phyloP scores from a whole-genome alignment of 495 filamentous ascomycete species.

The Tuber melanosporum region DNA sequence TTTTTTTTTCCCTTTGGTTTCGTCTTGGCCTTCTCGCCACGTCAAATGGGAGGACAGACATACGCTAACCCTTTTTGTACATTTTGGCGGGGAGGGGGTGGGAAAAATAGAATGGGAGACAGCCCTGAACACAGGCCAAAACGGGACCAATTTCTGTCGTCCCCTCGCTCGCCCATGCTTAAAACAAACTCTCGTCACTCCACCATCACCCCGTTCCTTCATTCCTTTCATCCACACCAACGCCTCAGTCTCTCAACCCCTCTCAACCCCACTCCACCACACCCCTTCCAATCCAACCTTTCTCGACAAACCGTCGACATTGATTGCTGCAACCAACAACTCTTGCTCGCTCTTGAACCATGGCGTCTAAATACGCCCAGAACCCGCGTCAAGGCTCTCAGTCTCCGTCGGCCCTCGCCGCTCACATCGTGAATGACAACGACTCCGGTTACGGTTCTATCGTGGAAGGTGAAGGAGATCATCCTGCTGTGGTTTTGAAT shows the following conservation, averaged over 20 bases:
- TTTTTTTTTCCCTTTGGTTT: not conserved
- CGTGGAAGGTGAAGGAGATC: constrained; percentile 49
- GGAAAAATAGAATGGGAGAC: not conserved
- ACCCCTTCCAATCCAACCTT: not conserved
- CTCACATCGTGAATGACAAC: constrained; percentile 65
- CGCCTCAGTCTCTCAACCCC: not conserved
- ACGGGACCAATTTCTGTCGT: not conserved
- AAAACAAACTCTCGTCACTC: constrained; percentile 4
- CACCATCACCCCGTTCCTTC: not conserved
- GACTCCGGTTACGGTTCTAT: constrained; percentile 90
- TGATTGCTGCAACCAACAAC: constrained; percentile 20
- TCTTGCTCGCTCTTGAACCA: constrained; percentile 17
- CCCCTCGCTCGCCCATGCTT: not conserved
- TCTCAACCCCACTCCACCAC: not conserved
- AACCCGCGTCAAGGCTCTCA: constrained; percentile 18
- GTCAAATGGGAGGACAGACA: constrained; percentile 2
- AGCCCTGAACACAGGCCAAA: not conserved
- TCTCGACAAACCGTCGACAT: constrained; percentile 16
- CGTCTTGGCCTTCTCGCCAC: not conserved
- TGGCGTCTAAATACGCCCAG: constrained; percentile 37
- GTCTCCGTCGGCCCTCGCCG: constrained; percentile 47
- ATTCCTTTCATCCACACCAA: not conserved
- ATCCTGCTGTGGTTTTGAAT: constrained; percentile 46
- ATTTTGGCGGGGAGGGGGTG: not conserved
- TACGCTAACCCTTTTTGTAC: not conserved